Evolutionary conservation across 164 flowering plant genomes (phyloP).

Genomic region (Vitis riparia): DNA sequence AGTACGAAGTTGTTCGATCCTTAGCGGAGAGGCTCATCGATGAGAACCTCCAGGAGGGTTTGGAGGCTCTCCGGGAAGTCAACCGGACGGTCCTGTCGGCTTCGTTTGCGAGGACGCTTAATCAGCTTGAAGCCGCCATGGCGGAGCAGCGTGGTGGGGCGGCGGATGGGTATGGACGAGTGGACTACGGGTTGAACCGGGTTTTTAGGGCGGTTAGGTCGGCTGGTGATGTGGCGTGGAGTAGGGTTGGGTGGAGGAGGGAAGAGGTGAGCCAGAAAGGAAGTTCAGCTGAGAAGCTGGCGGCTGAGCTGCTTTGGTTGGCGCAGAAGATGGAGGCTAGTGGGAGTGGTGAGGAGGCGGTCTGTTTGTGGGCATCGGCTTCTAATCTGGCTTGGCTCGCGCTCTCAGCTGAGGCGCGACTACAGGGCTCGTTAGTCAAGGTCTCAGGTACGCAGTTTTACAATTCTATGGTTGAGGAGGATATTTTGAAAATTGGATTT

Average conservation of each 20-base stretch:
- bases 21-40: slow-evolving; percentile 71
- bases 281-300: slow-evolving; percentile 65
- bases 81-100: slow-evolving; percentile 58
- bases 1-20: slow-evolving; percentile 67
- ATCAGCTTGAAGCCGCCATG: slow-evolving; percentile 46
- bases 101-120: slow-evolving; percentile 56
- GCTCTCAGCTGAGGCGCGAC: slow-evolving; percentile 60
- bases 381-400: slow-evolving; percentile 58
- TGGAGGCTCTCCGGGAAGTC: slow-evolving; percentile 40
- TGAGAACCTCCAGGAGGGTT: slow-evolving; percentile 52
- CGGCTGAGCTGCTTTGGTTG: slow-evolving; percentile 84
- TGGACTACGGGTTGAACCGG: slow-evolving; percentile 18
- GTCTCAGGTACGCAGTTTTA: slow-evolving; percentile 44
- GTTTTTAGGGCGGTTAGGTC: slow-evolving; percentile 31
- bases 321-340: slow-evolving; percentile 63
- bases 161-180: slow-evolving; percentile 9
- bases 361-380: slow-evolving; percentile 67
- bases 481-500: no score
- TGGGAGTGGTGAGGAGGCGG: slow-evolving; percentile 59
- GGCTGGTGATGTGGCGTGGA: slow-evolving; percentile 21
- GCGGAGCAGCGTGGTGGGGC: slow-evolving; percentile 9
- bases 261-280: slow-evolving; percentile 17
- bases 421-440: slow-evolving; percentile 61
- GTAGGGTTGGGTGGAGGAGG: slow-evolving; percentile 12
- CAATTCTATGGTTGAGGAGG: neutral